Evolutionary conservation across 148 eudicot species (phyloP), one percentile per base, ranked within the genome.

Genomic region (Fallopia convolvulus): DNA sequence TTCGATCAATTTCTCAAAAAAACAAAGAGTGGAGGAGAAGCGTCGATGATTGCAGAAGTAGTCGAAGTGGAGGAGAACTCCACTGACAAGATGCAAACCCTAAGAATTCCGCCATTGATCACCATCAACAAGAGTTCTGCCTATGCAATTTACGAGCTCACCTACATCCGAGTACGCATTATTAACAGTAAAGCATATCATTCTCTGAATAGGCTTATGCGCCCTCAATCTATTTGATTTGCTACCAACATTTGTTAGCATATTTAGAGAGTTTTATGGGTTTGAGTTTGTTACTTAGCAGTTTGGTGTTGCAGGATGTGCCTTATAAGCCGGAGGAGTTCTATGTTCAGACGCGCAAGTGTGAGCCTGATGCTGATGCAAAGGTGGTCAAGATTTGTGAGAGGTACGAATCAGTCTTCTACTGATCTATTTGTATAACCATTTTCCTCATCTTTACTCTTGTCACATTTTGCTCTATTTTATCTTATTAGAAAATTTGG

Each of bases 1-100:
- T 3, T 44, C 68, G 39, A 46, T 76, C 75, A 42, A 18, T 33
- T 70, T 60, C 12, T 63, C 63, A 9, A 49, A 76, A 50, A 70
- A 65, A 36, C 3, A 36, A 36, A 94, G 97, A 94, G 93, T 77
- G 98, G 97, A 15, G 81, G 89, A 61, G 97, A 94, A 79, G 88
- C 98, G 32, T 94, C 98, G 3, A 87, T 90, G 39, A 95, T 92
- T 81, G 97, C 98, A 50, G 88, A 94, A 75, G 76, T 94, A 21
- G 97, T 84, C n/a, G 98, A 94, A 82, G 98, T 91, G 82, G 95
- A 94, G 81, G 97, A 87, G 74, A 94, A 94, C 74, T 86, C 95
- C 0, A 86, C 86, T 36, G 77, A 80, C 76, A 85, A 86, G 41
- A 92, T 92, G 93, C 86, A 86, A 21, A 89, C 91, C n/a, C 84